Evolutionary conservation across 2,329 filamentous ascomycete genomes (phyloP).

Genomic region (Podosphaera xanthii): DNA sequence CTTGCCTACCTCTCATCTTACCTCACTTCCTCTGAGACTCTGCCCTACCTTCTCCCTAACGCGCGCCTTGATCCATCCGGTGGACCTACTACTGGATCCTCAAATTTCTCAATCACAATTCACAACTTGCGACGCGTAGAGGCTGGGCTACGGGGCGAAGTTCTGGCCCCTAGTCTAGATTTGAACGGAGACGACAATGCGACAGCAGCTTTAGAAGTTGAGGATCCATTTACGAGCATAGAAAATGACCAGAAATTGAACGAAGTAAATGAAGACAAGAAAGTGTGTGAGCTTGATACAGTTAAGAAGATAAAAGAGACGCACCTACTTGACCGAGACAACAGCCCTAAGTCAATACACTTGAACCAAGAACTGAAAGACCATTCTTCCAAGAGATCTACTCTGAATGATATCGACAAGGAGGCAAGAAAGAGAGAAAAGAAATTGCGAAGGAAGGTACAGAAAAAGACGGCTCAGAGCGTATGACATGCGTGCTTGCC

Average conservation of each 20-base stretch:
- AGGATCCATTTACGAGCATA: not conserved
- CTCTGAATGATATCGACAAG: constrained; percentile 10
- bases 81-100: constrained; percentile 12
- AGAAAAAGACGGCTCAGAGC: constrained; percentile 17
- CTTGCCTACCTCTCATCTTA: constrained; percentile 14
- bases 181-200: constrained; percentile 11
- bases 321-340: not conserved
- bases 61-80: constrained; percentile 13
- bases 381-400: no score
- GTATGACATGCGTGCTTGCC: not conserved
- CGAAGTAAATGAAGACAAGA: not conserved
- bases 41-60: constrained; percentile 16
- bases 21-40: constrained; percentile 10
- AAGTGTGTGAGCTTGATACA: constrained; percentile 6
- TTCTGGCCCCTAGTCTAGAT: constrained; percentile 21
- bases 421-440: constrained; percentile 19
- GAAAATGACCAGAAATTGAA: no score
- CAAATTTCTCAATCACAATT: constrained; percentile 21
- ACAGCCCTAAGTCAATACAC: no score
- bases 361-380: no score
- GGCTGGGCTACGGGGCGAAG: constrained; percentile 27
- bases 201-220: constrained; percentile 8
- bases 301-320: constrained; percentile 13
- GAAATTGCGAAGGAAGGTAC: constrained; percentile 32
- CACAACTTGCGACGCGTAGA: constrained; percentile 29